Evolutionary conservation across 768 basidiomycete species (phyloP), one percentile per base, ranked within the genome.

Genomic region (Hygrocybe coccinea): DNA sequence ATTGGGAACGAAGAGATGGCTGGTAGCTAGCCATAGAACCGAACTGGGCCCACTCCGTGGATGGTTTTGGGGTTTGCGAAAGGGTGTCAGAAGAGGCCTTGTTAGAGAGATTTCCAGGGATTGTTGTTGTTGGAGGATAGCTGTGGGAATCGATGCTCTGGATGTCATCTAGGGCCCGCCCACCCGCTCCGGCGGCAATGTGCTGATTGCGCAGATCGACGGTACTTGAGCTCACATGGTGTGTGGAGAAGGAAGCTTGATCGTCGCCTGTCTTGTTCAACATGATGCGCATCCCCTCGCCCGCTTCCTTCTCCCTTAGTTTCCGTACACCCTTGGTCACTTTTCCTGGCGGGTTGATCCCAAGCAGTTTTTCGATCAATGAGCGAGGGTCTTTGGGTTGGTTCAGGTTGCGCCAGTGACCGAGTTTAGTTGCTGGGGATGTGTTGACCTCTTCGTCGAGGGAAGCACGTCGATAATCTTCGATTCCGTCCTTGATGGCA

Each of bases 371-470:
- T 71, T 95, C 82, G 56, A 85, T 76, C 82, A 85, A 91, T 0
- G 80, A 71, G 6, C 93, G 82, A 0, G 87, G 77, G 68, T 95
- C 93, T 3, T 69, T 74, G 0, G 87, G 89, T 56, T 87, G 86
- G 64, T 98, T 99, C 21, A 93, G 83, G 68, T 99, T 98, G 54
- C 78, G 79, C 91, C 92, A 97, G 37, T 74, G 72, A 41, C 88
- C 82, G 10, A 99, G 81, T 60, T 91, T 91, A 1, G 94, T 97
- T 11, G 89, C 86, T 2, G 95, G 91, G 0, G 90, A 93, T 52
- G 85, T 97, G 74, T 99, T 99, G 61, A 97, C 95, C 64, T 93
- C 85, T 58, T 97, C 89, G 67, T 99, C 95, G 38, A 95, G 78
- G 8, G 71, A 63, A 9, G 87, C 88, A 50, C 95, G 85, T n/a